phyloP scores from a whole-genome alignment of 148 eudicot genomes.

The Camellia japonica region DNA sequence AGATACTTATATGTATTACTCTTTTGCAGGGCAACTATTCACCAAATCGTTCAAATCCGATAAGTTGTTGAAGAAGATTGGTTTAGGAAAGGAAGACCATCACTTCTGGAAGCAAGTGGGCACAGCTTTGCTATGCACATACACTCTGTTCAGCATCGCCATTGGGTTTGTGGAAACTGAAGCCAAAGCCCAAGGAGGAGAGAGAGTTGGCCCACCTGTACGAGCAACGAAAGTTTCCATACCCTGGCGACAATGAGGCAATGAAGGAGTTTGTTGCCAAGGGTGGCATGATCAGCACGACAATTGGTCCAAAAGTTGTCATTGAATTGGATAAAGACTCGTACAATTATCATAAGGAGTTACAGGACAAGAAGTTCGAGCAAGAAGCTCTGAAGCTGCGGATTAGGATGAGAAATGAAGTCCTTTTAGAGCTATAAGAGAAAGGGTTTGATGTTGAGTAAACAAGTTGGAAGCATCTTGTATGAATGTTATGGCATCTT shows the following conservation, averaged over 20 bases:
- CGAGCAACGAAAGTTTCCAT: conserved; percentile 72
- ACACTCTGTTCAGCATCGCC: conserved; percentile 78
- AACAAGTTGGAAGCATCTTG: conserved; percentile 8
- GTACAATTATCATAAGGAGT: conserved; percentile 63
- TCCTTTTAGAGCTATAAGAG: conserved; percentile 69
- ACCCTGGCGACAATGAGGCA: conserved; percentile 91
- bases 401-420: conserved; percentile 89
- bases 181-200: conserved; percentile 86
- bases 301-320: conserved; percentile 78
- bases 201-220: conserved; percentile 80
- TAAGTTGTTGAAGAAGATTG: conserved; percentile 55
- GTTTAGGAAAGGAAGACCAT: conserved; percentile 74
- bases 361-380: conserved; percentile 92
- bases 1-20: neutral
- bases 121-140: conserved; percentile 69
- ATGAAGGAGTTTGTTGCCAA: conserved; percentile 81
- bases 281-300: conserved; percentile 96
- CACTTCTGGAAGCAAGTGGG: conserved; percentile 89
- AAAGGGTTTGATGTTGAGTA: conserved; percentile 74
- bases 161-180: conserved; percentile 92
- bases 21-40: conserved; percentile 33
- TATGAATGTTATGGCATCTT: neutral
- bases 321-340: conserved; percentile 65
- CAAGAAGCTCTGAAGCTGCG: conserved; percentile 82
- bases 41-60: conserved; percentile 33